These are phyloP conservation scores for Bisporella sp. DNA, from an alignment of 2,329 filamentous ascomycete species.

Conservation along the genomic window DNA sequence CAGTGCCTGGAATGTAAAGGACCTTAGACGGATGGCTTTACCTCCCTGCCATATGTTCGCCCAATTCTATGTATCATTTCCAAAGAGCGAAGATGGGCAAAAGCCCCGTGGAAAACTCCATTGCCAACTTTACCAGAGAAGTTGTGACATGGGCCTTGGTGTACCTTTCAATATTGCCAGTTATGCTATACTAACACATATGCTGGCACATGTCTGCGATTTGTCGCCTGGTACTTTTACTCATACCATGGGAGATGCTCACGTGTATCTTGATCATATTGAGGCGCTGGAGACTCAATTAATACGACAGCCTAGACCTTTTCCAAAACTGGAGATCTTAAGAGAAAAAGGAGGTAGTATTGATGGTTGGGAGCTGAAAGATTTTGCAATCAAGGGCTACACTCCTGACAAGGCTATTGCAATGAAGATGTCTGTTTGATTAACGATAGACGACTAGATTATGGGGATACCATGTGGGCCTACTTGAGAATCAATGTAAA, in stretches of 20 bases:
- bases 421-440: constrained; percentile 98
- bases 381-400: constrained; percentile 83
- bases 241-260: constrained; percentile 94
- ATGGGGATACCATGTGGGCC: too few species aligned
- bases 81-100: too few species aligned
- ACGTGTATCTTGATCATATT: constrained; percentile 89
- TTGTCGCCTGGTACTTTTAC: constrained; percentile 80
- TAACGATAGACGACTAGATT: too few species aligned
- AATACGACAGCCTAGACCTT: constrained; percentile 69
- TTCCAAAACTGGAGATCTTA: constrained; percentile 58
- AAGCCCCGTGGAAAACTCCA: too few species aligned
- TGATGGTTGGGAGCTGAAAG: constrained; percentile 83
- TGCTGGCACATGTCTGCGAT: constrained; percentile 82
- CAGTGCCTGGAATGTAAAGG: constrained; percentile 85
- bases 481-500: too few species aligned
- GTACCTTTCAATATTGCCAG: constrained; percentile 97
- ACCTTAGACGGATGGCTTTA: constrained; percentile 82
- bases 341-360: constrained; percentile 65
- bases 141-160: constrained; percentile 90
- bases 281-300: constrained; percentile 80
- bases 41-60: constrained; percentile 98
- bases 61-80: constrained; percentile 59
- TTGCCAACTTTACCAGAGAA: constrained; percentile 87
- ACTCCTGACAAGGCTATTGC: constrained; percentile 84
- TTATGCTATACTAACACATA: constrained; percentile 89